A percentile compares a stretch with the other conserved stretches of the same genome.
Evolutionary conservation across 2,329 filamentous ascomycete genomes (phyloP).

Genomic region (Penicillium oxalicum): DNA sequence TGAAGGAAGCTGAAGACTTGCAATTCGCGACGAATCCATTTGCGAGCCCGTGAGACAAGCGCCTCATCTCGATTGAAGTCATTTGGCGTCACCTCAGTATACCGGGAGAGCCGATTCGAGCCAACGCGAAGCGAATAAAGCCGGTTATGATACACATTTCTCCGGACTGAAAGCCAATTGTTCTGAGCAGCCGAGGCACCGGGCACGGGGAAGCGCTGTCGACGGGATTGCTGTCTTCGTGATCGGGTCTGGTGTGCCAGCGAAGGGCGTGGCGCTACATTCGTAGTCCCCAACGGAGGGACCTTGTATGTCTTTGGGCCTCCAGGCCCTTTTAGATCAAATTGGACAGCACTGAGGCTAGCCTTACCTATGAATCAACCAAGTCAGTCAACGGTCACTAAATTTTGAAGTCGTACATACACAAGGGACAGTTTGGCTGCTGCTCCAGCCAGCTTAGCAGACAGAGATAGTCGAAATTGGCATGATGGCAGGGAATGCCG

Average conservation of each 20-base stretch:
- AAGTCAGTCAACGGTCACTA: not conserved
- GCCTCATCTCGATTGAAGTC: conserved; percentile 59
- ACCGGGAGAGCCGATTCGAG: conserved; percentile 69
- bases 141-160: conserved; percentile 64
- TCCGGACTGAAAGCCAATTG: conserved; percentile 55
- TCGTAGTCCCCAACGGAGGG: conserved; percentile 23
- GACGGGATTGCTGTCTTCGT: conserved; percentile 12
- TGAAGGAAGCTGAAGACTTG: conserved; percentile 72
- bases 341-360: conserved; percentile 55
- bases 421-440: conserved; percentile 70
- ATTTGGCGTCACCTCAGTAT: conserved; percentile 65
- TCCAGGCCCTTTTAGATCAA: conserved; percentile 53
- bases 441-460: conserved; percentile 75
- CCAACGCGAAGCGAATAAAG: conserved; percentile 78
- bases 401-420: conserved; percentile 41
- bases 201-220: conserved; percentile 18
- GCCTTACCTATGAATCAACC: conserved; percentile 42
- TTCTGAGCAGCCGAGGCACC: conserved; percentile 27
- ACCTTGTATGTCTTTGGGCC: conserved; percentile 56
- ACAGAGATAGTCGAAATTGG: conserved; percentile 79
- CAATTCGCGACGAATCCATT: conserved; percentile 78
- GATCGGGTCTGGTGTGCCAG: conserved; percentile 2
- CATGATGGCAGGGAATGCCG: conserved; percentile 70
- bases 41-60: conserved; percentile 68
- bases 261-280: conserved; percentile 9